A percentile compares a stretch with the other conserved stretches of the same genome.
phyloP scores from a whole-genome alignment of 805 yeast species.

The Candida fluviatilis region DNA sequence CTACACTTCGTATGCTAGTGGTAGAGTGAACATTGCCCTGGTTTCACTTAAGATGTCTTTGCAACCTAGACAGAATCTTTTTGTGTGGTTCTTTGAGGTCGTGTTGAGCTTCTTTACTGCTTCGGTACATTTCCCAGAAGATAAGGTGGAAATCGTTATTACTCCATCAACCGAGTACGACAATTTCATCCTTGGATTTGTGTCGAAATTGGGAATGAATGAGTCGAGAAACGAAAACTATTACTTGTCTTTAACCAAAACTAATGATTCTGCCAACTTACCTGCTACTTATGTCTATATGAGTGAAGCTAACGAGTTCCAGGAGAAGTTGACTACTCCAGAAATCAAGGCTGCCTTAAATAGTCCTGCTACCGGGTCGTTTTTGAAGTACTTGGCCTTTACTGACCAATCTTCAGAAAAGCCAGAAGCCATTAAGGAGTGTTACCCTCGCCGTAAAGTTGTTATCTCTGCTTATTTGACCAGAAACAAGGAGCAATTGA shows the following conservation, averaged over 20 bases:
- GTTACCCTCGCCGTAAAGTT: conserved; percentile 50
- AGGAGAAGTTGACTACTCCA: conserved; percentile 54
- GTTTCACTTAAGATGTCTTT: conserved; percentile 59
- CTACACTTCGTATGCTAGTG: conserved; percentile 78
- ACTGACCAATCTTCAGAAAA: conserved; percentile 80
- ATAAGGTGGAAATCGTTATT: conserved; percentile 60
- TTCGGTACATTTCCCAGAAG: conserved; percentile 51
- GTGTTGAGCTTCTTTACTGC: conserved; percentile 54
- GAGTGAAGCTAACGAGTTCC: conserved; percentile 85
- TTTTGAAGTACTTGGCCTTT: conserved; percentile 66
- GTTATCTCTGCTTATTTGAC: conserved; percentile 54
- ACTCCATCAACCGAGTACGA: conserved; percentile 54
- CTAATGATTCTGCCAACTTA: conserved; percentile 65
- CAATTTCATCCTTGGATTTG: conserved; percentile 77
- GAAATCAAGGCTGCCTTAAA: conserved; percentile 37
- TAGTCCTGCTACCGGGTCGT: conserved; percentile 38
- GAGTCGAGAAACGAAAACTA: conserved; percentile 71
- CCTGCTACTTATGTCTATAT: conserved; percentile 79
- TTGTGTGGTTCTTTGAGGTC: conserved; percentile 63
- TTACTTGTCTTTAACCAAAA: conserved; percentile 78
- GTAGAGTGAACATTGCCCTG: conserved; percentile 72
- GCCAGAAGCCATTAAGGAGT: conserved; percentile 59
- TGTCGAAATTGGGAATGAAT: conserved; percentile 80
- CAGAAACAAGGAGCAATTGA: conserved; percentile 44
- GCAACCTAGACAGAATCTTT: conserved; percentile 75